Percentiles rank a stretch among this genome's conserved stretches.
These are phyloP conservation scores for Solanum sejunctum DNA, from an alignment of 257 asterid species.

Conservation along the genomic window DNA sequence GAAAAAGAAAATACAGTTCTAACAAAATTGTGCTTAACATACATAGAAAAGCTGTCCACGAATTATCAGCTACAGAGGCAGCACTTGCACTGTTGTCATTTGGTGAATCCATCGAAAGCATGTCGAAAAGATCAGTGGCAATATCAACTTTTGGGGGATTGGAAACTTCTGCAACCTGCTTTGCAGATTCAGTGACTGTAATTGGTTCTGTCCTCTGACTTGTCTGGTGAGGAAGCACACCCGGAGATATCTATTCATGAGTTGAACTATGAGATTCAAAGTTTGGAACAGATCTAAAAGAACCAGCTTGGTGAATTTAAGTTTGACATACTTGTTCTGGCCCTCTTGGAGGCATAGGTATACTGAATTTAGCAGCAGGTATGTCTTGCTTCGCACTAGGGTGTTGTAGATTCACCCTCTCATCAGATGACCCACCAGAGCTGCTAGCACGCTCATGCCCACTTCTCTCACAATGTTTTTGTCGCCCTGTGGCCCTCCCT, in stretches of 20 bases:
- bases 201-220: constrained; percentile 42
- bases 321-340: constrained; percentile 49
- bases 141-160: constrained; percentile 67
- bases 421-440: constrained; percentile 37
- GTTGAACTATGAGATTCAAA: neutral
- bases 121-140: constrained; percentile 82
- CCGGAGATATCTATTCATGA: constrained; percentile 44
- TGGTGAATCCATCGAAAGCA: constrained; percentile 69
- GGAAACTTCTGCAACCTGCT: constrained; percentile 33
- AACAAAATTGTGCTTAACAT: constrained; percentile 16
- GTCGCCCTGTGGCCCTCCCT: constrained; percentile 42
- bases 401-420: constrained; percentile 30
- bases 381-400: constrained; percentile 28
- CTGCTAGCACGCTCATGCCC: constrained; percentile 30
- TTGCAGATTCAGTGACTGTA: constrained; percentile 31
- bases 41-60: constrained; percentile 94
- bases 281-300: neutral
- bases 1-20: neutral
- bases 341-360: constrained; percentile 61
- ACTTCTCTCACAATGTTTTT: constrained; percentile 50
- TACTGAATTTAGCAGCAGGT: constrained; percentile 34
- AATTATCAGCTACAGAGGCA: constrained; percentile 49
- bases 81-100: constrained; percentile 38
- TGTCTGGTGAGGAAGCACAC: constrained; percentile 36
- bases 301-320: neutral